phyloP scores from a whole-genome alignment of 164 flowering plant species.

The Dillenia turbinata region DNA sequence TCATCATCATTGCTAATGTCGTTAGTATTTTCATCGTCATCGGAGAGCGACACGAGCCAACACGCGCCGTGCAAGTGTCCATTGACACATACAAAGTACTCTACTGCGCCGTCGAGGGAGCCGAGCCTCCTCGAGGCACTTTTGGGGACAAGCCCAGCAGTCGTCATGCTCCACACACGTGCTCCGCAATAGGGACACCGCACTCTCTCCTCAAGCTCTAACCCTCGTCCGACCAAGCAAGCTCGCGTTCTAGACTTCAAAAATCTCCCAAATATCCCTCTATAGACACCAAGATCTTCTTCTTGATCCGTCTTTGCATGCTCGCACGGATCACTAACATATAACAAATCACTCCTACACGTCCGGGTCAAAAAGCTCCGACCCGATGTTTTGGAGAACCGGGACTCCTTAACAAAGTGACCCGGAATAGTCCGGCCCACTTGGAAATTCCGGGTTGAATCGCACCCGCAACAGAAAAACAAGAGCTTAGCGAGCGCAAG shows the following conservation, averaged over 20 bases:
- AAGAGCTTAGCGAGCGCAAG: constrained; percentile 71
- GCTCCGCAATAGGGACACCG: constrained; percentile 82
- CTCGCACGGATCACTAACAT: constrained; percentile 88
- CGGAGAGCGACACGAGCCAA: constrained; percentile 64
- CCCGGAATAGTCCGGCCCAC: constrained; percentile 39
- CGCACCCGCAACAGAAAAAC: constrained; percentile 75
- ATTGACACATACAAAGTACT: constrained; percentile 83
- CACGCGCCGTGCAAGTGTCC: constrained; percentile 92
- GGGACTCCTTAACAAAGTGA: constrained; percentile 46
- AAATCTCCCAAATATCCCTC: constrained; percentile 78
- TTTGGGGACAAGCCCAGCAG: constrained; percentile 64
- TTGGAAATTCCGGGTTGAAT: constrained; percentile 42
- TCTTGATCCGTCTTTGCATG: constrained; percentile 40
- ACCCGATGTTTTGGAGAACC: constrained; percentile 92
- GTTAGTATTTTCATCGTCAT: constrained; percentile 36
- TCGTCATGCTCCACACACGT: constrained; percentile 91
- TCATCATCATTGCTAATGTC: constrained; percentile 16
- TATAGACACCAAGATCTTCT: constrained; percentile 63
- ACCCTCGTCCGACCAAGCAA: constrained; percentile 43
- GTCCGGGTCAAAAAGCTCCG: constrained; percentile 57
- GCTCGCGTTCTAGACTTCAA: constrained; percentile 54
- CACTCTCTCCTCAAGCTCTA: constrained; percentile 44
- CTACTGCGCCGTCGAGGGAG: constrained; percentile 52
- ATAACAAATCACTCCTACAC: constrained; percentile 63
- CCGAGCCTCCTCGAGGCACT: constrained; percentile 76